Base-by-base conservation (phyloP, 805 yeast species). In the Starmerella roubikii region DNA sequence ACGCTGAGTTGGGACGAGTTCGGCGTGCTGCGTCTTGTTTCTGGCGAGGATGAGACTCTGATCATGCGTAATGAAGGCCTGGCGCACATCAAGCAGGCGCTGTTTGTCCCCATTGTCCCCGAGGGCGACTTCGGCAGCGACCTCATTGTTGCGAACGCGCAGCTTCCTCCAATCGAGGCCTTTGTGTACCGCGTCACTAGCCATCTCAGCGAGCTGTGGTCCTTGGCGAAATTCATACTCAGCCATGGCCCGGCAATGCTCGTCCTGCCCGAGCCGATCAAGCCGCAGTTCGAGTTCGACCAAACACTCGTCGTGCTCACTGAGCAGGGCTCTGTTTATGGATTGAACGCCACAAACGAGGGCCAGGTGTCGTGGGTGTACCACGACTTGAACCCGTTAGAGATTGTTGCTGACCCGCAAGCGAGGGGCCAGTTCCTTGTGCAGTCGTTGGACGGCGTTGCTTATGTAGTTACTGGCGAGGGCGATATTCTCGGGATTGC, bases 11-110 rank as follows among this genome's bases (percentile, higher is more conserved):
- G 47, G 47, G 38, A 41, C 34, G 23, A 19, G 13, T 19, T 17
- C 24, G 46, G 44, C 19, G 44, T 45, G 10, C 24, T 45, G 11
- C 20, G 13, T 8, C 26, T 32, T 30, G 15, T 7, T 2, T 23
- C 31, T 12, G 25, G 11, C 11, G 29, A 15, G 22, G 22, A 40
- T 17, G 43, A 45, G 19, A 34, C 37, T 6, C 17, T 21, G 6
- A 55, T 57, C 57, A 32, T 45, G 7, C 49, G 57, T 8, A 53
- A 57, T 17, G 60, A 59, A 34, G 53, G 57, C 12, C 44, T 55
- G 21, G 49, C 57, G 8, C 25, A 45, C 3, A 48, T 47, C 17
- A 42, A 39, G 17, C 39, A 46, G n/a, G 52, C 50, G 3, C 42
- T 46, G 16, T 50, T 59, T 29, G 42, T 59, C 15, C 32, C 17